A percentile compares a stretch with the other conserved stretches of the same genome.
Conservation (phyloP, 139 green algal species). For the Ostreobium quekettii region DNA sequence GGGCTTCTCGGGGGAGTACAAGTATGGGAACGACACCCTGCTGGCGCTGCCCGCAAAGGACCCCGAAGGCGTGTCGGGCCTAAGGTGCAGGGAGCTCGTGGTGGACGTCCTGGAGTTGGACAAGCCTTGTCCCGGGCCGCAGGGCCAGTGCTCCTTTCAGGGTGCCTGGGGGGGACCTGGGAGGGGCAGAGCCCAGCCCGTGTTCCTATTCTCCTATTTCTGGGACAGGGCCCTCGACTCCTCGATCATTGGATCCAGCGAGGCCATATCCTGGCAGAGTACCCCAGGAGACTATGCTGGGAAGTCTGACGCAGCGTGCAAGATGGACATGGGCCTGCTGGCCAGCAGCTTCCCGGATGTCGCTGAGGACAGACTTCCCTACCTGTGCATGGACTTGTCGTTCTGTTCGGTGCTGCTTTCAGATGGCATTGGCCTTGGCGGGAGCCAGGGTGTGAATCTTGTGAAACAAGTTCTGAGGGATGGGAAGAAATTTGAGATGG, state of each 20-base stretch:
- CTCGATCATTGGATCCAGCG: slow-evolving; percentile 38
- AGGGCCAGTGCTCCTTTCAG: slow-evolving; percentile 83
- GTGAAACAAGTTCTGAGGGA: slow-evolving; percentile 78
- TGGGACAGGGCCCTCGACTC: slow-evolving; percentile 69
- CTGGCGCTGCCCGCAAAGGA: not conserved
- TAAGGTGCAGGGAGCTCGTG: not conserved
- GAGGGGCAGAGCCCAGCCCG: slow-evolving; percentile 31
- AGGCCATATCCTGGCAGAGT: slow-evolving; percentile 31
- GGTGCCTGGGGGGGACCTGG: slow-evolving; percentile 76
- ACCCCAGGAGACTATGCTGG: slow-evolving; percentile 12
- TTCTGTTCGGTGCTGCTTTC: slow-evolving; percentile 77
- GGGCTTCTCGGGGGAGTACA: slow-evolving; percentile 37
- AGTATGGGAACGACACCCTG: slow-evolving; percentile 31
- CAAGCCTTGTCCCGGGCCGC: slow-evolving; percentile 12
- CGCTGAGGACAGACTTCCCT: slow-evolving; percentile 52
- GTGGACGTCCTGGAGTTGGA: slow-evolving; percentile 1
- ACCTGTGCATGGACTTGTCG: slow-evolving; percentile 84
- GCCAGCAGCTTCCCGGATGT: slow-evolving; percentile 9
- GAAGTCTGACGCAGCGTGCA: slow-evolving; percentile 19
- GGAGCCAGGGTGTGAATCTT: slow-evolving; percentile 35
- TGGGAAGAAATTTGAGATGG: slow-evolving; percentile 73
- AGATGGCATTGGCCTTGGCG: slow-evolving; percentile 59
- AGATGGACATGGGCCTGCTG: not conserved
- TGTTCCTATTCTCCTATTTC: slow-evolving; percentile 96
- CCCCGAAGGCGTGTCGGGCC: not conserved